Evolutionary conservation across 352 stramenopile species (phyloP).

Genomic region (Globisporangium solare): DNA sequence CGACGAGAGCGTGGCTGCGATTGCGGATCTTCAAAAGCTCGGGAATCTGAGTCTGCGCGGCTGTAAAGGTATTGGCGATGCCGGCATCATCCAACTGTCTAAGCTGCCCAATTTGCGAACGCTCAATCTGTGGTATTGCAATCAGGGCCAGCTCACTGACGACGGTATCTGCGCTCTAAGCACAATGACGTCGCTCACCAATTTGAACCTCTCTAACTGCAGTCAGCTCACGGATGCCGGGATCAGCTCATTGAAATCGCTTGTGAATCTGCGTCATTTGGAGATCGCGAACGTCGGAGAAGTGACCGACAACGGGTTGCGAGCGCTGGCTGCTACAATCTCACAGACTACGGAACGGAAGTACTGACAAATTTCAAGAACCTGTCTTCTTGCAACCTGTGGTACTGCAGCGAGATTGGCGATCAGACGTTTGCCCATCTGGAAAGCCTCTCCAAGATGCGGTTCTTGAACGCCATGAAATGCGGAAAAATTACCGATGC

Average conservation of each 20-base stretch:
- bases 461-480: conserved; percentile 81
- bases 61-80: conserved; percentile 53
- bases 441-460: conserved; percentile 43
- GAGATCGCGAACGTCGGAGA: conserved; percentile 78
- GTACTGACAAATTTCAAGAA: conserved; percentile 50
- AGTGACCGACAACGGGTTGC: conserved; percentile 55
- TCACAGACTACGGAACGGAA: conserved; percentile 61
- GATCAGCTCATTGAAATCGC: conserved; percentile 36
- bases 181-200: conserved; percentile 49
- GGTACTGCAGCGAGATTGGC: conserved; percentile 80
- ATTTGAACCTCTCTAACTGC: conserved; percentile 76
- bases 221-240: conserved; percentile 64
- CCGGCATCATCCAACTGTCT: conserved; percentile 38
- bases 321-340: conserved; percentile 65
- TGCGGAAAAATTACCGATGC: conserved; percentile 65
- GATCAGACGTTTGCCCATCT: conserved; percentile 59
- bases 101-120: conserved; percentile 34
- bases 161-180: conserved; percentile 43
- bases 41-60: conserved; percentile 58
- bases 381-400: conserved; percentile 70
- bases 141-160: conserved; percentile 72
- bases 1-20: conserved; percentile 43
- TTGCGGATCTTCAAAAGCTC: conserved; percentile 36
- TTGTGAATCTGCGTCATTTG: conserved; percentile 61
- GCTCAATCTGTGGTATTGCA: conserved; percentile 82